Evolutionary conservation across 148 eudicot genomes (phyloP), one percentile per base, ranked within the genome.

Genomic region (Drosera capensis): DNA sequence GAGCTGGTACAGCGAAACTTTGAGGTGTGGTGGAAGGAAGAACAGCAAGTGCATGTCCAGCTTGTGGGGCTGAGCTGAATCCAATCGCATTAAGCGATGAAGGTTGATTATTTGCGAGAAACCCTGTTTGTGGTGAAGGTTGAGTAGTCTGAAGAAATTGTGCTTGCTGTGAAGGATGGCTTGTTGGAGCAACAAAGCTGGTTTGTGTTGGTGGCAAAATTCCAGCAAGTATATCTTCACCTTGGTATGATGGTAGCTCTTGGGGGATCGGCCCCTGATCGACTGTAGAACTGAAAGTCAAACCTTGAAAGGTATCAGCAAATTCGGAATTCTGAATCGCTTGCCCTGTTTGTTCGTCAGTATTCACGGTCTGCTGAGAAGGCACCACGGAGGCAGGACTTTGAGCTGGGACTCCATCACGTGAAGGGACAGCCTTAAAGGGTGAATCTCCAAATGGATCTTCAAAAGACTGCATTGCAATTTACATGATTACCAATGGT

Each of bases 401-500:
- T 66, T 77, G 77, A 56, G 62, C 18, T 44, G 66, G 52, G 39
- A 47, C 14, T 36, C 58, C 63, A 29, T 68, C 73, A 14, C 63
- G 14, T 37, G 87, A 46, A 43, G 83, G 59, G 40, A 72, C 13
- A 52, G 93, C 99, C 74, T 45, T 84, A 45, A 90, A 90, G 31
- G 99, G 99, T 19, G 82, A 76, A 51, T 80, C 95, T 8, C 99
- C 95, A 62, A 90, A 90, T 44, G 99, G 95, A 52, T 90, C 95
- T 34, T 73, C 94, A 72, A 85, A 92, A 23, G 79, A 61, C 99
- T 83, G 94, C 64, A 72, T 38, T 25, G 21, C 38, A 34, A n/a
- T n/a, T n/a, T n/a, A n/a, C n/a, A n/a, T n/a, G n/a, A n/a, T n/a
- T n/a, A n/a, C n/a, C n/a, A n/a, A n/a, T n/a, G n/a, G n/a, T n/a